A percentile compares a stretch with the other conserved stretches of the same genome.
These are phyloP conservation scores for Raffaelea ambrosiae DNA, from an alignment of 2,329 filamentous ascomycete species.

Conservation along the genomic window DNA sequence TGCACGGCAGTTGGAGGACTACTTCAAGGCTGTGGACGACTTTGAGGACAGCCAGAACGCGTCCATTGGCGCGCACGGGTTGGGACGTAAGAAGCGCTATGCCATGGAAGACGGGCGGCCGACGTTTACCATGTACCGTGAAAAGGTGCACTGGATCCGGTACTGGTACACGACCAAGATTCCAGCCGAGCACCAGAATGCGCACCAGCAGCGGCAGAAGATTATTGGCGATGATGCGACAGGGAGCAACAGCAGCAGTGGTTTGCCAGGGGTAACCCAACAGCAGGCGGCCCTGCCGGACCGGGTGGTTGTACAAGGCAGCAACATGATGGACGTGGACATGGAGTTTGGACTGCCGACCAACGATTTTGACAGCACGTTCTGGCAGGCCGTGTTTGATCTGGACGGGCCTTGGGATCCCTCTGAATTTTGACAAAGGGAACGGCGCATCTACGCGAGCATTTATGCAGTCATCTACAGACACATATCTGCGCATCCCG, in stretches of 20 bases:
- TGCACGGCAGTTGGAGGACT: constrained; percentile 19
- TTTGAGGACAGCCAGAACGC: constrained; percentile 13
- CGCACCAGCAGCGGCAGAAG: neutral
- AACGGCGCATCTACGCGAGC: too few species aligned
- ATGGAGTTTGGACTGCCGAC: neutral
- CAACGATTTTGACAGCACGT: constrained; percentile 8
- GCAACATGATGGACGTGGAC: constrained; percentile 9
- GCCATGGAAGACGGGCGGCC: constrained; percentile 20
- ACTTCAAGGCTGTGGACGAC: constrained; percentile 15
- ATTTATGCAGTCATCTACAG: too few species aligned
- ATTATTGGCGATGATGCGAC: neutral
- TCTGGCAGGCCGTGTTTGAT: constrained; percentile 10
- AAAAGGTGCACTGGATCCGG: constrained; percentile 29
- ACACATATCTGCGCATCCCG: too few species aligned
- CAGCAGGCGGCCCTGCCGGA: neutral
- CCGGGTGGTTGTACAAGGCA: neutral
- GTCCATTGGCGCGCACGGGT: neutral
- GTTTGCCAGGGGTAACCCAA: too few species aligned
- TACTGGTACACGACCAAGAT: constrained; percentile 25
- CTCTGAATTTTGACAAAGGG: too few species aligned
- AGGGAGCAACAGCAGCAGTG: too few species aligned
- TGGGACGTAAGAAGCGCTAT: constrained; percentile 13
- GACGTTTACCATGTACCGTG: constrained; percentile 22
- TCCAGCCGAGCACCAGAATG: neutral
- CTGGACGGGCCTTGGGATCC: constrained; percentile 5